These are phyloP conservation scores for Nigrospora sphaerica DNA, from an alignment of 2,329 filamentous ascomycete species.

Conservation along the genomic window DNA sequence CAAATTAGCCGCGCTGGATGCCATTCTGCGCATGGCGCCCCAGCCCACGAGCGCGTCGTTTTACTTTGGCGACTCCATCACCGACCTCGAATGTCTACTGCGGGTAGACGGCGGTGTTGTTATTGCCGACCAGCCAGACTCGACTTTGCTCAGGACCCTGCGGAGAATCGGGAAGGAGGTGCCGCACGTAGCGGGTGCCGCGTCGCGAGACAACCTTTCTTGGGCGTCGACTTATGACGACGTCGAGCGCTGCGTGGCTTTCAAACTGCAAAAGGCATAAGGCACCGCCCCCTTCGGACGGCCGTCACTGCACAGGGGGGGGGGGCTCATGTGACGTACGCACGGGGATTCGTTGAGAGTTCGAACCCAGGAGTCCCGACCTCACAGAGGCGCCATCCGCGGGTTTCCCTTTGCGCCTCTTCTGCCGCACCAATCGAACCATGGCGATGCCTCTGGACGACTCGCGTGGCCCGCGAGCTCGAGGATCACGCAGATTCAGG, in stretches of 20 bases:
- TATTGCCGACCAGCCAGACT: slow-evolving; percentile 30
- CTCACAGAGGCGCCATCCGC: too few relatives aligned
- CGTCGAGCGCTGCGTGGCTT: slow-evolving; percentile 3
- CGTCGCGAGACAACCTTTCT: slow-evolving; percentile 14
- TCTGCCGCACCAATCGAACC: too few relatives aligned
- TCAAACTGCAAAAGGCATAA: background rate
- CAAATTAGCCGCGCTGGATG: slow-evolving; percentile 35
- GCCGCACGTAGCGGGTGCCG: slow-evolving; percentile 14
- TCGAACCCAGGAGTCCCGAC: too few relatives aligned
- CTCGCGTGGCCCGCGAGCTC: too few relatives aligned
- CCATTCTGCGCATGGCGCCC: slow-evolving; percentile 15
- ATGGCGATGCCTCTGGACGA: too few relatives aligned
- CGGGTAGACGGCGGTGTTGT: slow-evolving; percentile 34
- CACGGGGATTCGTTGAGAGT: too few relatives aligned
- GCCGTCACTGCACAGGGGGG: too few relatives aligned
- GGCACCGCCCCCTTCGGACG: too few relatives aligned
- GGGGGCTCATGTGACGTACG: too few relatives aligned
- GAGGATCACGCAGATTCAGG: too few relatives aligned
- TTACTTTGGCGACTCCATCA: slow-evolving; percentile 54
- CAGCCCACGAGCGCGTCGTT: slow-evolving; percentile 19
- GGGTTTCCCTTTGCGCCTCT: too few relatives aligned
- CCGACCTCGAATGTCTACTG: slow-evolving; percentile 48
- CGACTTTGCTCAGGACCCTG: slow-evolving; percentile 18
- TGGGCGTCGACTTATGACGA: slow-evolving; percentile 24
- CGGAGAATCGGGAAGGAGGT: slow-evolving; percentile 22